Evolutionary conservation across 2,329 filamentous ascomycete genomes (phyloP), one percentile per base, ranked within the genome.

Genomic region (Alternaria viburni): DNA sequence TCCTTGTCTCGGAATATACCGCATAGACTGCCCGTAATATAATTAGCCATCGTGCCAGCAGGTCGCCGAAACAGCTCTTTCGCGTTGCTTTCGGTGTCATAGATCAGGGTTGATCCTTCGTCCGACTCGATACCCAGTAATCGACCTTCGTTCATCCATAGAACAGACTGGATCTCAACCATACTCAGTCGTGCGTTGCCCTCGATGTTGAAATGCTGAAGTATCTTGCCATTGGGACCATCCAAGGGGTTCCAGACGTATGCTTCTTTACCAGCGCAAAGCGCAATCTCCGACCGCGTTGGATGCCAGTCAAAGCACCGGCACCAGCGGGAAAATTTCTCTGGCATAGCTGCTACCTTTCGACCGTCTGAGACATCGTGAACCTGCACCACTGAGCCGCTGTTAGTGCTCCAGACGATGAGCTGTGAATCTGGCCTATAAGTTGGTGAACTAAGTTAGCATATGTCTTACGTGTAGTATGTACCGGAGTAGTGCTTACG

Each of bases 1-100:
- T 62, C 56, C n/a, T 58, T 57, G 9, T 64, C 44, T 21, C 51
- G 41, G 6, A 69, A 51, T 5, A 70, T 25, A 2, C 61, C 67
- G 54, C 74, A 69, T 23, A 76, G 67, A 2, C 66, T 54, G 8
- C 54, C n/a, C 12, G 43, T 23, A 7, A 68, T 58, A 30, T 59
- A 69, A 3, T 50, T 47, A 26, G 36, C 55, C 4, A 57, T 15
- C 10, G 55, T 44, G 9, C 72, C 70, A 15, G 57, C 59, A 6
- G 68, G 57, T n/a, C 69, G 69, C 50, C 61, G 65, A 36, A 75
- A 75, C 8, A 75, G 43, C 58, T 77, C 73, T 50, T 78, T 77
- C 4, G 65, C 43, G 41, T 77, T 77, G 10, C 52, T 69, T 10
- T 68, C 36, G 2, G 56, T 64, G 25, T 77, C 65, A 56, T 75